Base-by-base conservation (phyloP, 2,329 filamentous ascomycete species). In the Xylariaceae sp. region DNA sequence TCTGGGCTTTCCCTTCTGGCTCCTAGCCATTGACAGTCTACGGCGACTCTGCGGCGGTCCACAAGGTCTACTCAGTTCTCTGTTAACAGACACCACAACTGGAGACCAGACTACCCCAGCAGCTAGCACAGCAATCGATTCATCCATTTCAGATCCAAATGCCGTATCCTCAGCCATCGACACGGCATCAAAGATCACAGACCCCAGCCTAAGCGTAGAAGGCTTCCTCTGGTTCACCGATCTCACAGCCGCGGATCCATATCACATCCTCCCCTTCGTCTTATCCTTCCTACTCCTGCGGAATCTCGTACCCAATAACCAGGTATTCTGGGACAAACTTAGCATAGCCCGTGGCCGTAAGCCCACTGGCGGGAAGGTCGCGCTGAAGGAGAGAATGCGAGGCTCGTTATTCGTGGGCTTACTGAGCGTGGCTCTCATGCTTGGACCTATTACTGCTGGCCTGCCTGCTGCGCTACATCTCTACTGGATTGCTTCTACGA, bases 181-280 rank as follows among this genome's bases (percentile, higher is more conserved):
- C 13, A 17, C 40, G 4, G 33, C 47, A 11, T n/a, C n/a, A 12
- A 33, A 18, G 1, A 28, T 53, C 54, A 13, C 59, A 13, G 70
- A 78, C 41, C 65, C 71, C 3, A 70, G 71, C 1, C 60, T 84
- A n/a, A 61, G 69, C 1, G 70, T 75, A 0, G 80, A 77, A 5
- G 80, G 81, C 22, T 73, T 71, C 39, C 68, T 83, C 14, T 83
- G 81, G 80, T 82, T 83, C 59, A 68, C 73, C 2, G 76, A 84
- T 57, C 71, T 84, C 19, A 76, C 75, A 6, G 74, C 63, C 31
- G 67, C 75, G 31, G 81, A 84, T 54, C 79, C 81, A 1, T 75
- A 75, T 50, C 69, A 73, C 50, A 64, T 75, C 28, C 71, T 83
- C 0, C 79, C 81, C 4, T 50, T 72, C 10, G 60, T 66, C 1